These are phyloP conservation scores for Canavalia gladiata DNA, from an alignment of 306 rosid species.

Conservation along the genomic window DNA sequence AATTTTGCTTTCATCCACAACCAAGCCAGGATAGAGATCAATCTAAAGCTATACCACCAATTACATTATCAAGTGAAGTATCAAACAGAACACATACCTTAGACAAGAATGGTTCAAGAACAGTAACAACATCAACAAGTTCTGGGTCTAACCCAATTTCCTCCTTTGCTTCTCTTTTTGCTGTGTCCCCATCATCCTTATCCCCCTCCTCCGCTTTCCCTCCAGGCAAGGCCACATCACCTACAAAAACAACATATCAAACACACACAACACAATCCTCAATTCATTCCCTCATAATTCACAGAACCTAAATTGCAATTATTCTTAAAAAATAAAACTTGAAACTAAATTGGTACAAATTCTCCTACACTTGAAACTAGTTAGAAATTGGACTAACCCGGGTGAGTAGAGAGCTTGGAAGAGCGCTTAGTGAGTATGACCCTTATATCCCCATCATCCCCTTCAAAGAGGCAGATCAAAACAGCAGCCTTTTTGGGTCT, in stretches of 20 bases:
- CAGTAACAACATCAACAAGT: constrained; percentile 78
- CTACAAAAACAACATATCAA: constrained; percentile 51
- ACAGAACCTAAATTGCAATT: constrained; percentile 7
- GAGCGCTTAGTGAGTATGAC: constrained; percentile 92
- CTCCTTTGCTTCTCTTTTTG: constrained; percentile 90
- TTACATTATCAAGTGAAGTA: background rate
- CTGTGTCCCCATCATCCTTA: constrained; percentile 87
- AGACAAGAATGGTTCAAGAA: constrained; percentile 92
- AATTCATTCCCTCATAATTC: constrained; percentile 18
- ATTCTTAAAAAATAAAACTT: constrained; percentile 46
- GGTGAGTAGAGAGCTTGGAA: constrained; percentile 76
- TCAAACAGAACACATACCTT: constrained; percentile 64
- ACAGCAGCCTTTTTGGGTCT: constrained; percentile 88
- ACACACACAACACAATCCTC: constrained; percentile 27
- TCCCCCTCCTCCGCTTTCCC: constrained; percentile 95
- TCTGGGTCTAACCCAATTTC: constrained; percentile 94
- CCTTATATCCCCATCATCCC: constrained; percentile 82
- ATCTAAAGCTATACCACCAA: constrained; percentile 1
- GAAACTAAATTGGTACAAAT: constrained; percentile 47
- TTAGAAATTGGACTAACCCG: constrained; percentile 64
- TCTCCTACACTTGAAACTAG: background rate
- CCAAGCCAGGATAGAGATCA: constrained; percentile 18
- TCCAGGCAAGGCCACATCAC: constrained; percentile 96
- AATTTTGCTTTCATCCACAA: constrained; percentile 41
- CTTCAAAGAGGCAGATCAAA: constrained; percentile 90